These are phyloP conservation scores for Betula pendula DNA, from an alignment of 306 rosid genomes.

Conservation along the genomic window DNA sequence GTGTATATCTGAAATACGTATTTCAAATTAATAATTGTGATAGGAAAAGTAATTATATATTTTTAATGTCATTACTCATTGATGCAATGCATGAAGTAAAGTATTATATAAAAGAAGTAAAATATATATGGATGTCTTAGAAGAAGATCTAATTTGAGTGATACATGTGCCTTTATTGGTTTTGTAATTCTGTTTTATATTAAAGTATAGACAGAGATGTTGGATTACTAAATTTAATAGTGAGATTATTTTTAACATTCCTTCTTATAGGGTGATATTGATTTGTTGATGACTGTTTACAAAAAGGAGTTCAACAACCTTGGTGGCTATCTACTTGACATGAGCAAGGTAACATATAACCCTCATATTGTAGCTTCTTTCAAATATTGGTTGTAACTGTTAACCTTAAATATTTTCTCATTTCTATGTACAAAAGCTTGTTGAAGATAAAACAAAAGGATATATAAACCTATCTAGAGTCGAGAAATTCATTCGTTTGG, in stretches of 20 bases:
- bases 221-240: too few species aligned
- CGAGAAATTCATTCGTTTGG: conserved; percentile 48
- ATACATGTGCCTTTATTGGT: too few species aligned
- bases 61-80: too few species aligned
- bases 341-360: conserved; percentile 37
- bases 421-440: conserved; percentile 21
- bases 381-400: background rate
- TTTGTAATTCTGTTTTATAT: too few species aligned
- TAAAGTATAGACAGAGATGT: too few species aligned
- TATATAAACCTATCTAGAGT: conserved; percentile 49
- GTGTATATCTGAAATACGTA: too few species aligned
- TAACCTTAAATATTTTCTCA: background rate
- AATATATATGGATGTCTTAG: too few species aligned
- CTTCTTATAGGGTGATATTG: conserved; percentile 40
- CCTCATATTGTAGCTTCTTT: background rate
- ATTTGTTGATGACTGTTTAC: conserved; percentile 48
- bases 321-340: conserved; percentile 60
- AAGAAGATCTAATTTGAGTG: too few species aligned
- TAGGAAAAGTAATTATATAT: background rate
- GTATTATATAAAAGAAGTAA: too few species aligned
- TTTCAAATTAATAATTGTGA: background rate
- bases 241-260: background rate
- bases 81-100: too few species aligned
- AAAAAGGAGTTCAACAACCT: conserved; percentile 42
- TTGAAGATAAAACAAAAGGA: conserved; percentile 28